Evolutionary conservation across 805 yeast species (phyloP), one percentile per base, ranked within the genome.

Genomic region (Hanseniaspora lindneri): DNA sequence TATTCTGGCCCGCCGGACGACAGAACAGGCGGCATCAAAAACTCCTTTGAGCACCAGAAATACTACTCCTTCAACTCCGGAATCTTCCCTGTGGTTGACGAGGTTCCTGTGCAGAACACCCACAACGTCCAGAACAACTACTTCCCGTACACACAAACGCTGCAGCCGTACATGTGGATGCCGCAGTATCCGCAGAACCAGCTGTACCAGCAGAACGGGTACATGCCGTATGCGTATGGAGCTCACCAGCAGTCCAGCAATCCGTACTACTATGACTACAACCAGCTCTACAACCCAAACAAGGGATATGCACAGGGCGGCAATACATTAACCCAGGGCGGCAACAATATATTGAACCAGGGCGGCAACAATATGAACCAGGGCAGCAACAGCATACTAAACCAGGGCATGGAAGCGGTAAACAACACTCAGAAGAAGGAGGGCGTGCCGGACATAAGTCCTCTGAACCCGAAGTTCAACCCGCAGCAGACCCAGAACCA

Each of bases 91-190:
- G 28, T 13, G 29, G 41, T 23, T 7, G 19, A 23, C 7, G 17
- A 20, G n/a, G 16, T 9, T 5, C 41, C 21, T 11, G 16, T 4
- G n/a, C 8, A 8, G 6, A 36, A 8, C 34, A 30, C n/a, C 17
- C 14, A 7, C 34, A 30, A 17, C 28, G 11, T 8, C 14, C 36
- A 23, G 13, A 44, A 29, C 41, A 29, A 21, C 5, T 44, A 28
- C 20, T 36, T 44, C 14, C 41, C 48, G 16, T 44, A 44, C 25
- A 36, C 48, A 1, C 41, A 29, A 13, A 29, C 33, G 11, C 37
- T 36, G 8, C 49, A 36, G 7, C 49, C 33, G 13, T 44, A 44
- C 11, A 33, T 24, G n/a, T 27, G 25, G 32, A 29, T 37, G 42
- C 37, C 20, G 6, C 23, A 20, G 6, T 30, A 30, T 16, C 33